phyloP scores from a whole-genome alignment of 2,329 filamentous ascomycete genomes.

The Trichoderma endophyticum region DNA sequence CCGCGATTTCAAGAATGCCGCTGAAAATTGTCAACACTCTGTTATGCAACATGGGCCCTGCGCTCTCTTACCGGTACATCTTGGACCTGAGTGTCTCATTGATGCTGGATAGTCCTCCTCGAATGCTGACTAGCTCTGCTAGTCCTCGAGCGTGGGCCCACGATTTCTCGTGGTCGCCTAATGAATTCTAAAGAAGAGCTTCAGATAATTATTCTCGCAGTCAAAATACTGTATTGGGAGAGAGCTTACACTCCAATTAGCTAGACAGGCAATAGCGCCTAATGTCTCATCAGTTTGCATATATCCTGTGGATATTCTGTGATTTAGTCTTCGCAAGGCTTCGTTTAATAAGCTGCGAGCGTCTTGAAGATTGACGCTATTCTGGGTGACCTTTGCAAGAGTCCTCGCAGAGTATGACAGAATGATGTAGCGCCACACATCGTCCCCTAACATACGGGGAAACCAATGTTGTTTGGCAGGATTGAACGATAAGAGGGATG shows the following conservation, averaged over 20 bases:
- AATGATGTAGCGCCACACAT: not conserved
- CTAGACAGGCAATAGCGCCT: not conserved
- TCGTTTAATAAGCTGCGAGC: not conserved
- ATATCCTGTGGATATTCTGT: not conserved
- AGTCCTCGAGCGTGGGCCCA: not conserved
- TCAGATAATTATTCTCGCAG: not conserved
- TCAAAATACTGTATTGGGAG: not conserved
- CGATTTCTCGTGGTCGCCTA: not conserved
- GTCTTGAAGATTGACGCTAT: not conserved
- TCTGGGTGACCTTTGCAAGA: not conserved
- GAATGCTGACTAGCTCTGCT: not conserved
- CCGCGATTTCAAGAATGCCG: not conserved
- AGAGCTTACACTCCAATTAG: not conserved
- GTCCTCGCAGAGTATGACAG: not conserved
- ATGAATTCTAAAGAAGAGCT: not conserved
- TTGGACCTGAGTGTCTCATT: not conserved
- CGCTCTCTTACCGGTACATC: not conserved
- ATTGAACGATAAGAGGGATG: not conserved
- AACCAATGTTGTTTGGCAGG: not conserved
- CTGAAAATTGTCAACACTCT: not conserved
- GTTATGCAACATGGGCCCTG: not conserved
- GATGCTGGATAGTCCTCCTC: not conserved
- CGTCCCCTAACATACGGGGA: not conserved
- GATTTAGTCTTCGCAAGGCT: not conserved
- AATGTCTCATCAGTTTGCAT: not conserved